These are phyloP conservation scores for Lichtheimia ramosa DNA, from an alignment of 371 early-diverging fungal genomes.

Conservation along the genomic window DNA sequence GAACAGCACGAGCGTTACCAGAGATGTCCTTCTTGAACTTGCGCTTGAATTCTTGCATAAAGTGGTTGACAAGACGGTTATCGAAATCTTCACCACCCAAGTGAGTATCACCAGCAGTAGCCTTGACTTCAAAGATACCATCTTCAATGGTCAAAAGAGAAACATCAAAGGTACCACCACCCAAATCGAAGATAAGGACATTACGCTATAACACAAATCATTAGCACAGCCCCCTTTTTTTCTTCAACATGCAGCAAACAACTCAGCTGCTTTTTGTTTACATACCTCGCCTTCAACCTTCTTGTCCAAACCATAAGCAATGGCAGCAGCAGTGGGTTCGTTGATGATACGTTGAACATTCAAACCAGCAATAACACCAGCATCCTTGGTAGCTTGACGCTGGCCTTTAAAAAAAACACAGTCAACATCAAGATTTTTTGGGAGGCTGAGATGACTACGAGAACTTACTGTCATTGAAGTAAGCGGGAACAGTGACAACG, in stretches of 20 bases:
- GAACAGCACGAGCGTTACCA: constrained; percentile 86
- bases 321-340: constrained; percentile 95
- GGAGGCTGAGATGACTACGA: not conserved
- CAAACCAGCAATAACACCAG: constrained; percentile 80
- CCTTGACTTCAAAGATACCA: constrained; percentile 93
- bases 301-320: constrained; percentile 92
- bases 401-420: constrained; percentile 50
- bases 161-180: constrained; percentile 97
- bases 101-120: constrained; percentile 96
- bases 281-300: constrained; percentile 63
- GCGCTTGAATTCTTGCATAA: constrained; percentile 86
- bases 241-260: not conserved
- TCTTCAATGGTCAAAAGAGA: constrained; percentile 89
- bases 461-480: constrained; percentile 58
- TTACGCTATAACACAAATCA: constrained; percentile 38
- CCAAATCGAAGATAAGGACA: constrained; percentile 93
- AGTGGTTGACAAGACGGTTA: constrained; percentile 80
- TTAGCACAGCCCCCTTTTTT: not conserved
- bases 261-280: constrained; percentile 1
- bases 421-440: not conserved
- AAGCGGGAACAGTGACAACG: constrained; percentile 96
- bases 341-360: constrained; percentile 88
- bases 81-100: constrained; percentile 99
- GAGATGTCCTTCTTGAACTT: constrained; percentile 79
- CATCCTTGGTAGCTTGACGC: constrained; percentile 86